Evolutionary conservation across 768 basidiomycete species (phyloP), one percentile per base, ranked within the genome.

Genomic region (Tulasnella sp.): DNA sequence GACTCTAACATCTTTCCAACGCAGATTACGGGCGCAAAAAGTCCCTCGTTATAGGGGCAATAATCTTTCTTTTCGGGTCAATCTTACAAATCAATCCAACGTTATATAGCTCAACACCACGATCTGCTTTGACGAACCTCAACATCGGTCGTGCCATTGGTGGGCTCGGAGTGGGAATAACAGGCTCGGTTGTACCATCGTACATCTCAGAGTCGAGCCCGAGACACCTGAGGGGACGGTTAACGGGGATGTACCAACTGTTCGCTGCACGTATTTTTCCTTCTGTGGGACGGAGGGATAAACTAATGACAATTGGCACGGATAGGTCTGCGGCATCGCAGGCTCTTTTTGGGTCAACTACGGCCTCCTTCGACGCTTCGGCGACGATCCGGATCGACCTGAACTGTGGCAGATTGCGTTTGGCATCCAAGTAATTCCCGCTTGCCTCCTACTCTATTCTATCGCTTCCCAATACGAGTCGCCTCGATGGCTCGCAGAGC

Each of bases 371-470:
- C 71, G 15, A 12, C 40, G 19, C 34, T 72, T 72, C 40, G 71
- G 71, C 42, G 71, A 72, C 29, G 71, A 72, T 40, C 38, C 71
- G 15, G 40, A 34, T 29, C 29, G 17, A 42, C 31, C 37, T 31
- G 38, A 2, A 36, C 87, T 87, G 72, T 93, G 92, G 92, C 85
- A 88, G 71, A 88, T 93, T 74, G 90, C 91, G 0, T 91, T 93
- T 78, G 91, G 89, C n/a, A 84, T 93, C 79, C 92, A 93, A 79
- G 85, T 94, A 25, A 88, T 93, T 11, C 93, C 89, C 6, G 90
- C 89, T 0, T 91, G 87, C n/a, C 78, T 89, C 0, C 86, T 90
- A 79, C 79, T 86, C 8, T 74, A 85, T 39, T 80, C 83, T 6
- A 87, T 89, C 85, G 69, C 84, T 8, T 85, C 85, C 72, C 86